These are phyloP conservation scores for Ramalina peruviana DNA, from an alignment of 495 filamentous ascomycete species.

Conservation along the genomic window DNA sequence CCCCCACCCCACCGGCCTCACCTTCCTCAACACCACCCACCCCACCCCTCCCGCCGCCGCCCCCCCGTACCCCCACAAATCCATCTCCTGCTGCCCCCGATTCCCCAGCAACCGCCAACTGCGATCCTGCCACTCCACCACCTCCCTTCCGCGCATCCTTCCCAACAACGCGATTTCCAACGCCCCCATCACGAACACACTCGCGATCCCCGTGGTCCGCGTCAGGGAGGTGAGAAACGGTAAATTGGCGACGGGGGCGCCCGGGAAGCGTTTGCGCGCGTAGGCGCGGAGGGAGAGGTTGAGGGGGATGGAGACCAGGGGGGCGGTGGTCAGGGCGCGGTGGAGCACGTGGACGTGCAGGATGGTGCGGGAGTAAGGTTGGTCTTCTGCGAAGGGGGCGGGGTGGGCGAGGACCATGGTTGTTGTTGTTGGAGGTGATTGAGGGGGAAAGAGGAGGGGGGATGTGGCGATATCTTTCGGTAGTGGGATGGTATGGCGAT, in stretches of 20 bases:
- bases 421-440: background rate
- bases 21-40: constrained; percentile 16
- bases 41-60: constrained; percentile 22
- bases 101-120: constrained; percentile 44
- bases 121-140: constrained; percentile 50
- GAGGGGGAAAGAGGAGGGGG: background rate
- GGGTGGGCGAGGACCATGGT: constrained; percentile 39
- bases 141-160: constrained; percentile 39
- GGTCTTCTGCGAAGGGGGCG: constrained; percentile 45
- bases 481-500: background rate
- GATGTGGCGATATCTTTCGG: background rate
- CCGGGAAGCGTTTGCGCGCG: constrained; percentile 6
- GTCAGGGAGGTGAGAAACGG: constrained; percentile 17
- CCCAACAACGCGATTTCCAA: constrained; percentile 22
- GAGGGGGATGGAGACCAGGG: constrained; percentile 26
- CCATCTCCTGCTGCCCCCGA: constrained; percentile 34
- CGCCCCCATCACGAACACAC: constrained; percentile 16
- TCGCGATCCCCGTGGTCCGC: constrained; percentile 23
- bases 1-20: constrained; percentile 22
- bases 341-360: constrained; percentile 43
- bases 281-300: constrained; percentile 11
- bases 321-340: constrained; percentile 36
- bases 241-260: background rate
- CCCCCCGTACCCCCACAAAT: constrained; percentile 34
- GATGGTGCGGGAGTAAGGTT: constrained; percentile 34